These are phyloP conservation scores for Taiozyma sp. DNA, from an alignment of 1,139 yeast genomes.

Conservation along the genomic window DNA sequence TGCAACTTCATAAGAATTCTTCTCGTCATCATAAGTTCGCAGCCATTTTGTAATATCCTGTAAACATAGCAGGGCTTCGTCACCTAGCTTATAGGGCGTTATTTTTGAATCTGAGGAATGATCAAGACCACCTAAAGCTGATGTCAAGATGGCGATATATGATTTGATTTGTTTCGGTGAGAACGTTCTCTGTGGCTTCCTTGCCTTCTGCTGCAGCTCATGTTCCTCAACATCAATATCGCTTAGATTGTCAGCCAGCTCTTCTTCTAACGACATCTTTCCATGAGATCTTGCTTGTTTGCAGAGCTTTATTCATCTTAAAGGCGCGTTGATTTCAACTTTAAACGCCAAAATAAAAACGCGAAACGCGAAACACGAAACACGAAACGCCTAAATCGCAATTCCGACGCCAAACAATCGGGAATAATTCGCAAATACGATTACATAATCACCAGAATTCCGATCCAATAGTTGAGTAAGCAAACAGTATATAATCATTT, in stretches of 20 bases:
- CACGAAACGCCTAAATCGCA: no score
- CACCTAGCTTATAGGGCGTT: constrained; percentile 74
- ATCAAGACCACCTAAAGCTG: constrained; percentile 83
- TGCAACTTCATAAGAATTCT: constrained; percentile 72
- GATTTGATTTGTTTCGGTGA: constrained; percentile 34
- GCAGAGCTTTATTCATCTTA: neutral
- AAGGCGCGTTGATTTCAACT: neutral
- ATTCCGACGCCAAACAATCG: neutral
- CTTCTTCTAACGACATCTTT: constrained; percentile 10
- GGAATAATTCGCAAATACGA: neutral
- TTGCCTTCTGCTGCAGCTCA: neutral
- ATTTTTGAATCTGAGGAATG: constrained; percentile 38
- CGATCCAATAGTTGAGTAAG: no score
- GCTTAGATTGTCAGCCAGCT: constrained; percentile 10
- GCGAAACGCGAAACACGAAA: neutral
- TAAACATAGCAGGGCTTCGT: constrained; percentile 66
- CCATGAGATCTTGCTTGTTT: neutral
- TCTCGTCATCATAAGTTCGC: constrained; percentile 70
- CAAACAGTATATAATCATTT: neutral
- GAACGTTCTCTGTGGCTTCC: constrained; percentile 5
- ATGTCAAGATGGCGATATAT: constrained; percentile 64
- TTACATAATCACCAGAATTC: no score
- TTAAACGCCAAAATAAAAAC: neutral
- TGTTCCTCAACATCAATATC: neutral
- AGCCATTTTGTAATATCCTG: constrained; percentile 89